A percentile compares a stretch with the other conserved stretches of the same genome.
Conservation (phyloP, 371 early-diverging fungal species). For the Phascolomyces articulosus region DNA sequence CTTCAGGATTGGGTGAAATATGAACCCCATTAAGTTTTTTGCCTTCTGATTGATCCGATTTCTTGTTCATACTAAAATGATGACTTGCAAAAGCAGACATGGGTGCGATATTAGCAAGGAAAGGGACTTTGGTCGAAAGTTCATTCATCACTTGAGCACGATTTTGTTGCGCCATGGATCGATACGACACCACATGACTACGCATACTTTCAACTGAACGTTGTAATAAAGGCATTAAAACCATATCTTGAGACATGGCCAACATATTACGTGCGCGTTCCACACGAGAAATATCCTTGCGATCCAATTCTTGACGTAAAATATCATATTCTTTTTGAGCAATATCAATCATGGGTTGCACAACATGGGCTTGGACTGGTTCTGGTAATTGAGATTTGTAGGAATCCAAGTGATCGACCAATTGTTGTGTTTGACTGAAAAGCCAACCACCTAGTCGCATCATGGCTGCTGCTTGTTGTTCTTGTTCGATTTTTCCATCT, state of each 20-base stretch:
- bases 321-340: constrained; percentile 10
- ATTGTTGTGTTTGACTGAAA: background rate
- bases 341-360: background rate
- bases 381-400: constrained; percentile 9
- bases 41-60: background rate
- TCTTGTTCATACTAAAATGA: background rate
- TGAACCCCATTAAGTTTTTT: background rate
- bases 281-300: background rate
- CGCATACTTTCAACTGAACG: constrained; percentile 6
- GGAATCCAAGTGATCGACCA: background rate
- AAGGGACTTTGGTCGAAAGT: constrained; percentile 7
- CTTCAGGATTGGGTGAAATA: background rate
- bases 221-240: constrained; percentile 11
- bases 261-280: constrained; percentile 7
- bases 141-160: constrained; percentile 12
- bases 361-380: background rate
- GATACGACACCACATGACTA: constrained; percentile 7
- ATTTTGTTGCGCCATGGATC: constrained; percentile 8
- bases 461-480: background rate
- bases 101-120: constrained; percentile 7
- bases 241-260: constrained; percentile 3
- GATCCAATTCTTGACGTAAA: constrained; percentile 5
- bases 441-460: background rate
- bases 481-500: background rate
- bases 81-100: constrained; percentile 11